Conservation (phyloP, 2,329 filamentous ascomycete genomes). For the Aspergillus pseudoterreus region DNA sequence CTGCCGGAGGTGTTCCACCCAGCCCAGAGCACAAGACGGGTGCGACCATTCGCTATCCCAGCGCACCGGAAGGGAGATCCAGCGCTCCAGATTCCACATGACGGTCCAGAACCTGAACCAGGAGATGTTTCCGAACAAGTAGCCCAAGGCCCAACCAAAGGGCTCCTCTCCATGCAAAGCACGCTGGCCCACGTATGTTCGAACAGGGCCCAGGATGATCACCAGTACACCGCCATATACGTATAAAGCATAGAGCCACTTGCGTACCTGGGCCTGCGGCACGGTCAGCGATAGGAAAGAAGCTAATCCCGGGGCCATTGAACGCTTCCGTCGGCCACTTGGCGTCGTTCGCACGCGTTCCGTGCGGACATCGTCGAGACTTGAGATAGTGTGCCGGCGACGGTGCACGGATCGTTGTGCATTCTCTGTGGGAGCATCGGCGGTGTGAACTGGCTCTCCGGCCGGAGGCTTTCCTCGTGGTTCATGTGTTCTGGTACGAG, state of each 20-base stretch:
- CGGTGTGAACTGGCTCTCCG: conserved; percentile 16
- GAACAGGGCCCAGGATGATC: conserved; percentile 68
- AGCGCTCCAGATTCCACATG: conserved; percentile 64
- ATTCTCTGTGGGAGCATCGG: conserved; percentile 25
- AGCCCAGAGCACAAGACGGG: conserved; percentile 51
- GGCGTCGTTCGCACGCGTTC: conserved; percentile 48
- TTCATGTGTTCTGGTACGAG: conserved; percentile 29
- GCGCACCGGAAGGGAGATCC: conserved; percentile 66
- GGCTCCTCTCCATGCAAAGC: conserved; percentile 74
- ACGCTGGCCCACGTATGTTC: conserved; percentile 62
- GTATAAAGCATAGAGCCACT: conserved; percentile 79
- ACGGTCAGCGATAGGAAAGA: conserved; percentile 79
- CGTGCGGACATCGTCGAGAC: conserved; percentile 31
- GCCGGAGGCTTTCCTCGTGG: conserved; percentile 12
- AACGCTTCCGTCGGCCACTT: conserved; percentile 63
- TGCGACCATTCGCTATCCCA: conserved; percentile 27
- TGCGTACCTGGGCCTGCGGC: conserved; percentile 69
- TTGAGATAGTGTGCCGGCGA: conserved; percentile 53
- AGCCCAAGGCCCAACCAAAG: conserved; percentile 87
- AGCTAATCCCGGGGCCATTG: conserved; percentile 61
- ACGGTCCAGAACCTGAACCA: conserved; percentile 70
- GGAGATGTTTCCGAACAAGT: conserved; percentile 76
- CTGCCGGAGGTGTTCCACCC: conserved; percentile 64
- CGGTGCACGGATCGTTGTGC: conserved; percentile 12
- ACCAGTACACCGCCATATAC: conserved; percentile 66